Evolutionary conservation across 768 basidiomycete species (phyloP).

Genomic region (Leccinum aurantiacum): DNA sequence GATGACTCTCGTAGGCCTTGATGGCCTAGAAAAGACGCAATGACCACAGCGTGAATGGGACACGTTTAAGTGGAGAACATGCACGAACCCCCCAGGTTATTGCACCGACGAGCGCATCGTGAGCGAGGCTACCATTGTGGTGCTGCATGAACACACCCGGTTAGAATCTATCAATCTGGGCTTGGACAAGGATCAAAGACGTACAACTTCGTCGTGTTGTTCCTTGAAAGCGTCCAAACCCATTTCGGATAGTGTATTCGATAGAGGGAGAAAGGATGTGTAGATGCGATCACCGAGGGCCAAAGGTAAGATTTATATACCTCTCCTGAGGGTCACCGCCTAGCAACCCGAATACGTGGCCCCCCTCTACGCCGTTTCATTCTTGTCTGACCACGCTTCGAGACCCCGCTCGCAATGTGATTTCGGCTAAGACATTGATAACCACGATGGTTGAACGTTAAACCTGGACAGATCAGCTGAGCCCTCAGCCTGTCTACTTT

Average conservation of each 20-base stretch:
- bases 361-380: not conserved
- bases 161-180: not conserved
- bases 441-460: slow-evolving; percentile 9
- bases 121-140: slow-evolving; percentile 13
- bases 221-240: slow-evolving; percentile 6
- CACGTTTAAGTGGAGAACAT: not conserved
- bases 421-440: slow-evolving; percentile 22
- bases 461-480: not conserved
- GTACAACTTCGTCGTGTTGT: slow-evolving; percentile 3
- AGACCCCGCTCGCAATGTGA: slow-evolving; percentile 8
- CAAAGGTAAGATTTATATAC: not conserved
- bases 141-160: slow-evolving; percentile 4
- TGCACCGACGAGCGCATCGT: slow-evolving; percentile 23
- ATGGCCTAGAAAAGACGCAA: slow-evolving; percentile 8
- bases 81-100: slow-evolving; percentile 19
- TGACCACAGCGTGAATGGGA: not conserved
- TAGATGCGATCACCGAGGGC: not conserved
- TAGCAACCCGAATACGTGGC: not conserved
- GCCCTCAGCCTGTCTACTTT: not conserved
- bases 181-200: not conserved
- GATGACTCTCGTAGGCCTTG: slow-evolving; percentile 22
- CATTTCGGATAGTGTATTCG: slow-evolving; percentile 13
- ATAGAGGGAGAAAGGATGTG: not conserved
- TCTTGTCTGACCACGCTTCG: slow-evolving; percentile 11
- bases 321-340: not conserved